phyloP scores from a whole-genome alignment of 2,329 filamentous ascomycete genomes.

The Epichloe gansuensis region DNA sequence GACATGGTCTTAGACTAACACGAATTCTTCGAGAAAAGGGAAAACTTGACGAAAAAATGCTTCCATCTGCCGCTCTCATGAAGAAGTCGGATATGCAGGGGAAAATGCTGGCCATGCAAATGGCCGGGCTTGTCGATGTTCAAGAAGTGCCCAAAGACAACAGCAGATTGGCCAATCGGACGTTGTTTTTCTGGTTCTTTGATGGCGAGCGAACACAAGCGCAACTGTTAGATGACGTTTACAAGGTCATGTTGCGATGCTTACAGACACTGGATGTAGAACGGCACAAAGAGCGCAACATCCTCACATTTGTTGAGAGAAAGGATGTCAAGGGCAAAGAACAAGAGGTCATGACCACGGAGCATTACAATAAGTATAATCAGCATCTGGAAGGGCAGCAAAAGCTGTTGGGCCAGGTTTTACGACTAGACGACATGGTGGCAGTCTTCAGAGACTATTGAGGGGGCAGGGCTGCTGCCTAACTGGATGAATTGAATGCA shows the following conservation, averaged over 20 bases:
- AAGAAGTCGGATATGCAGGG: conserved; percentile 74
- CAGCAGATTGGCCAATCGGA: conserved; percentile 66
- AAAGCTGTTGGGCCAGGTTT: conserved; percentile 66
- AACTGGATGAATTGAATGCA: not conserved
- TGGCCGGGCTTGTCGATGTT: conserved; percentile 74
- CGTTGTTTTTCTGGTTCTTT: conserved; percentile 86
- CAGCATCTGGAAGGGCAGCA: conserved; percentile 51
- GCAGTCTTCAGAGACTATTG: conserved; percentile 65
- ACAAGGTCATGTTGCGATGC: conserved; percentile 79
- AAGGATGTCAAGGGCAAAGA: conserved; percentile 77
- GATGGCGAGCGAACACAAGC: conserved; percentile 60
- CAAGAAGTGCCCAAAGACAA: conserved; percentile 91
- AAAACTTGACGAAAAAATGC: conserved; percentile 86
- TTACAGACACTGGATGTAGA: conserved; percentile 71
- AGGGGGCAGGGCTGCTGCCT: not conserved
- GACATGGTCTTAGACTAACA: conserved; percentile 66
- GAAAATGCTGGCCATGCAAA: conserved; percentile 74
- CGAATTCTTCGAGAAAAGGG: conserved; percentile 77
- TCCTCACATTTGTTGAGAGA: conserved; percentile 71
- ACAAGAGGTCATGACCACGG: conserved; percentile 62
- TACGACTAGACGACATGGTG: conserved; percentile 72
- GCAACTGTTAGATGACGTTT: conserved; percentile 65
- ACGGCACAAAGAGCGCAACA: conserved; percentile 53
- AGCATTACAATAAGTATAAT: conserved; percentile 54
- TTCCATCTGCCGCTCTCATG: conserved; percentile 70